These are phyloP conservation scores for Flaveria ramosissima DNA, from an alignment of 129 eudicot genomes.

Conservation along the genomic window DNA sequence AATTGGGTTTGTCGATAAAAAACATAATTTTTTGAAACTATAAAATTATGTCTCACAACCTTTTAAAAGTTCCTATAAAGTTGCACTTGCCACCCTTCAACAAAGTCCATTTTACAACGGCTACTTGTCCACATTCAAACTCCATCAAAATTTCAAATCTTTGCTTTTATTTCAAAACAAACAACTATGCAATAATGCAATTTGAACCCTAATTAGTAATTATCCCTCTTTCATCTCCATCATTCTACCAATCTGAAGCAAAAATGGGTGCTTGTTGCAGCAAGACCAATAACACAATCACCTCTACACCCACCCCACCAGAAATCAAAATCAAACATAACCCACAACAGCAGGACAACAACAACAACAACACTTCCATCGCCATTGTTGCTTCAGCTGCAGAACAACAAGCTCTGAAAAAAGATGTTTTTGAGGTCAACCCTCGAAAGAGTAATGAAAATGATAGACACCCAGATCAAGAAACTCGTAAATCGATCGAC, in stretches of 20 bases:
- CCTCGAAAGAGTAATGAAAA: slow-evolving; percentile 66
- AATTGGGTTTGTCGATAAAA: too few relatives aligned
- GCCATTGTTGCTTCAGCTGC: background rate
- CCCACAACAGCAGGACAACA: slow-evolving; percentile 8
- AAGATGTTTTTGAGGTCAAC: slow-evolving; percentile 59
- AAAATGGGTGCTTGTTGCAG: slow-evolving; percentile 47
- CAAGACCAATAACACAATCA: slow-evolving; percentile 12
- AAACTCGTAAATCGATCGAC: slow-evolving; percentile 35
- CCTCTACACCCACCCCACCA: slow-evolving; percentile 32
- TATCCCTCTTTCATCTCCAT: slow-evolving; percentile 6
- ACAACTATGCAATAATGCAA: too few relatives aligned
- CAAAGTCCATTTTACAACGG: background rate
- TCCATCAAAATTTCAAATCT: background rate
- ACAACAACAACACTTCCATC: background rate
- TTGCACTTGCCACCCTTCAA: background rate
- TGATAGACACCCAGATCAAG: slow-evolving; percentile 48
- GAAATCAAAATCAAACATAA: slow-evolving; percentile 28
- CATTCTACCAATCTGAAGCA: background rate
- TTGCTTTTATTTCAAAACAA: background rate
- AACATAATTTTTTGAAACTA: too few relatives aligned
- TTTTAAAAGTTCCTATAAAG: background rate
- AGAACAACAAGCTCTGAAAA: slow-evolving; percentile 37
- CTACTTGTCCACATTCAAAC: background rate
- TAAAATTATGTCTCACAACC: too few relatives aligned
- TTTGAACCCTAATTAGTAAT: background rate